Evolutionary conservation across 768 basidiomycete species (phyloP).

Genomic region (Phaeolepiota aurea): DNA sequence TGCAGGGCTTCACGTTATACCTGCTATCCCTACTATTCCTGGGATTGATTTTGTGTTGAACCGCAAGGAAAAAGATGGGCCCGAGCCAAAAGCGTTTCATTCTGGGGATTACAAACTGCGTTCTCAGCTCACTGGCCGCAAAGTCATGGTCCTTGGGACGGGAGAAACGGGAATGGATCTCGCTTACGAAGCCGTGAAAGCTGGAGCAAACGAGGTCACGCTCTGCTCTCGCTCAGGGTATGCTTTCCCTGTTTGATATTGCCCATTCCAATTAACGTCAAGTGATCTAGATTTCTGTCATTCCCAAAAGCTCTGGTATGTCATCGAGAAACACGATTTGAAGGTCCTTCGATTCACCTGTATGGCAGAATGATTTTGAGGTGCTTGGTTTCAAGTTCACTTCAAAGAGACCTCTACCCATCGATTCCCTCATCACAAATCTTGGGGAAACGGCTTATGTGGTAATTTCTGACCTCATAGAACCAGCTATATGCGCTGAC

Average conservation of each 20-base stretch:
- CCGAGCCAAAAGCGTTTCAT: conserved; percentile 29
- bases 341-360: background rate
- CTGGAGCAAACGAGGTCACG: conserved; percentile 40
- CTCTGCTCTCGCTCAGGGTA: conserved; percentile 46
- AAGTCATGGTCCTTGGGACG: conserved; percentile 48
- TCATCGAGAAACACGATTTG: background rate
- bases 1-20: conserved; percentile 48
- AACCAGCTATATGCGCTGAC: background rate
- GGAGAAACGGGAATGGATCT: conserved; percentile 63
- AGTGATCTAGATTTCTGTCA: conserved; percentile 35
- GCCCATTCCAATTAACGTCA: too few relatives aligned
- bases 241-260: background rate
- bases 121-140: conserved; percentile 31
- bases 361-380: conserved; percentile 42
- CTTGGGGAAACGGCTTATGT: conserved; percentile 46
- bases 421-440: conserved; percentile 48
- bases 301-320: conserved; percentile 48
- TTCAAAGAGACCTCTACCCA: conserved; percentile 28
- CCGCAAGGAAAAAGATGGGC: conserved; percentile 10
- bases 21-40: conserved; percentile 39
- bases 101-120: conserved; percentile 43
- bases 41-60: conserved; percentile 33
- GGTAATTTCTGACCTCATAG: conserved; percentile 17
- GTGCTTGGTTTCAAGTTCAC: conserved; percentile 41
- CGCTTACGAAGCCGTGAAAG: conserved; percentile 39